phyloP scores from a whole-genome alignment of 768 basidiomycete species.

The Infundibulicybe gibba region DNA sequence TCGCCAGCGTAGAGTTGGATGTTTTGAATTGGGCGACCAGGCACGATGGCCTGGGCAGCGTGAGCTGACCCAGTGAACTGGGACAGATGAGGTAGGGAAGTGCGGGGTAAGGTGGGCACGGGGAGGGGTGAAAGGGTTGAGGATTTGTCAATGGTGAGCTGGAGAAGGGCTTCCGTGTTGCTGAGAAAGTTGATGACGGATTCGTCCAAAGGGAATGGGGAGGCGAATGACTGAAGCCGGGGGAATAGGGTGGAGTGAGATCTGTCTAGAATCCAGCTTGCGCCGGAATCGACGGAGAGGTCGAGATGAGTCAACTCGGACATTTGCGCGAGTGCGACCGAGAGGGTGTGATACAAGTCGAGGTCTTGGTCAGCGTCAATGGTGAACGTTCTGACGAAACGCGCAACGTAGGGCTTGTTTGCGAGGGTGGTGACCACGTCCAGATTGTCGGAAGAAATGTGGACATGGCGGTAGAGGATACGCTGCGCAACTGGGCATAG shows the following conservation, averaged over 20 bases:
- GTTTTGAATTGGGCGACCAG: slow-evolving; percentile 61
- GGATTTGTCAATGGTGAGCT: slow-evolving; percentile 52
- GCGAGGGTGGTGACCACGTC: slow-evolving; percentile 55
- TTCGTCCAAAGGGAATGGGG: slow-evolving; percentile 57
- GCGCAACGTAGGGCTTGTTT: slow-evolving; percentile 50
- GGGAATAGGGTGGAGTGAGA: slow-evolving; percentile 30
- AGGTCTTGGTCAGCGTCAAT: slow-evolving; percentile 47
- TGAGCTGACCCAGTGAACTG: slow-evolving; percentile 62
- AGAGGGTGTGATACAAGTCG: slow-evolving; percentile 46
- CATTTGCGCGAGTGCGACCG: slow-evolving; percentile 58
- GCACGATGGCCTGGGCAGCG: slow-evolving; percentile 53
- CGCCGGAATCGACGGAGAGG: slow-evolving; percentile 45
- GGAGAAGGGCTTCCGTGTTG: slow-evolving; percentile 48
- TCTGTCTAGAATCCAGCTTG: slow-evolving; percentile 51
- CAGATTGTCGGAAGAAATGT: slow-evolving; percentile 43
- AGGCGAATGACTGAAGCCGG: slow-evolving; percentile 51
- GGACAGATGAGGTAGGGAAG: slow-evolving; percentile 38
- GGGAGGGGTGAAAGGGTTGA: slow-evolving; percentile 21
- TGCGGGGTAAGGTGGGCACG: slow-evolving; percentile 32
- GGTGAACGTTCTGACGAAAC: slow-evolving; percentile 58
- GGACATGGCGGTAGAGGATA: slow-evolving; percentile 59
- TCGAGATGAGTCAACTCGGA: slow-evolving; percentile 53
- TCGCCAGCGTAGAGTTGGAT: slow-evolving; percentile 62
- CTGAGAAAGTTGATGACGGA: slow-evolving; percentile 57
- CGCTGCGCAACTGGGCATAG: slow-evolving; percentile 52